These are phyloP conservation scores for Martensiomyces pterosporus DNA, from an alignment of 192 early-diverging fungal species.

Conservation along the genomic window DNA sequence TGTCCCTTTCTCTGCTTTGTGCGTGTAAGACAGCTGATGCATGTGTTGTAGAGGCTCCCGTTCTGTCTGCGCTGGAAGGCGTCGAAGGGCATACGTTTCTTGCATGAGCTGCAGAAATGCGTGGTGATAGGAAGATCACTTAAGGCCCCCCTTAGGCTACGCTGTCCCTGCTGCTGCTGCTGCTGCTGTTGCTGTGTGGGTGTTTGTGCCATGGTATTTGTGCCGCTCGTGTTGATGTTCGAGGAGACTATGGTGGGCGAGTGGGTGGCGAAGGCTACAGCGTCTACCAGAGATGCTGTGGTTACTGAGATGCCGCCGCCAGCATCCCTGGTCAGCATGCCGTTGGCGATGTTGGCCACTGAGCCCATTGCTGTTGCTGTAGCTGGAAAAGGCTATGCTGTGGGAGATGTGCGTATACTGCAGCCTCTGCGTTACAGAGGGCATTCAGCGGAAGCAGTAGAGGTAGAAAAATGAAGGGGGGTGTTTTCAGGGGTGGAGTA, in stretches of 20 bases:
- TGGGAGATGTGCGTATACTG: no score
- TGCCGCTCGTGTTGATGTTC: conserved; percentile 3
- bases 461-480: no score
- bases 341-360: conserved; percentile 8
- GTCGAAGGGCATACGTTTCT: conserved; percentile 21
- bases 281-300: conserved; percentile 6
- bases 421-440: no score
- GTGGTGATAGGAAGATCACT: not conserved
- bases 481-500: no score
- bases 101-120: conserved; percentile 38
- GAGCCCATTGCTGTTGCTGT: no score
- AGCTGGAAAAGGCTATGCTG: no score
- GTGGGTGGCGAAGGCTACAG: conserved; percentile 11
- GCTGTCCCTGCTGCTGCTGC: not conserved
- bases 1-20: conserved; percentile 22
- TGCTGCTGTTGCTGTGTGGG: conserved; percentile 1
- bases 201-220: no score
- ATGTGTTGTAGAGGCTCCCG: conserved; percentile 31
- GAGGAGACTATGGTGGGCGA: conserved; percentile 7
- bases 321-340: conserved; percentile 5
- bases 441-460: no score
- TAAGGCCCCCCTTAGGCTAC: not conserved
- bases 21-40: conserved; percentile 15
- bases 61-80: conserved; percentile 26
- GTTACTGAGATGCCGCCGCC: not conserved